Conservation (phyloP, 352 stramenopile genomes). For the Pythium apleroticum region DNA sequence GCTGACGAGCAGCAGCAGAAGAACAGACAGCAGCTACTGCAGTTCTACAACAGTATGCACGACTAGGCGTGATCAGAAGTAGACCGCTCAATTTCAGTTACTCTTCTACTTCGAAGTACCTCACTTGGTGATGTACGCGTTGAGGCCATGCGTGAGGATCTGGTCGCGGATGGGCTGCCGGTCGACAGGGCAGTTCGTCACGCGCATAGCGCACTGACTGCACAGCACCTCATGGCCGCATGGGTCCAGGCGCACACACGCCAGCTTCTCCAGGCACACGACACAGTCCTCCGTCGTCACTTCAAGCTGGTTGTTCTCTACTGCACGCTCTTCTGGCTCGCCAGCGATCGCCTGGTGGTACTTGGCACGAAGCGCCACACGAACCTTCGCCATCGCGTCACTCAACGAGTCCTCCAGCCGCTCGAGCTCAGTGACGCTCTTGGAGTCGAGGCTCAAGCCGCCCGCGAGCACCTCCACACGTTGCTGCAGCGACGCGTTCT, state of each 20-base stretch:
- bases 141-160: constrained; percentile 62
- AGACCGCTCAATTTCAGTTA: not conserved
- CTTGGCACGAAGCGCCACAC: constrained; percentile 17
- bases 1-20: constrained; percentile 65
- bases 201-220: constrained; percentile 44
- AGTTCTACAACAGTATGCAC: constrained; percentile 89
- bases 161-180: constrained; percentile 59
- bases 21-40: constrained; percentile 75
- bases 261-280: constrained; percentile 48
- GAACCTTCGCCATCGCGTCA: constrained; percentile 13
- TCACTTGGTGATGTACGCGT: constrained; percentile 31
- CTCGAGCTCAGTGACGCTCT: constrained; percentile 23
- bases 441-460: constrained; percentile 10
- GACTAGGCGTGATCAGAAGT: constrained; percentile 42
- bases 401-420: constrained; percentile 23
- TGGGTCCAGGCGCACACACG: constrained; percentile 51
- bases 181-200: constrained; percentile 61
- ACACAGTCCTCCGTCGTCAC: constrained; percentile 33
- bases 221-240: constrained; percentile 71
- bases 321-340: not conserved
- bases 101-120: too few species aligned
- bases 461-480: constrained; percentile 23
- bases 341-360: constrained; percentile 17
- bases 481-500: constrained; percentile 18
- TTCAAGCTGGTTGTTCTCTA: not conserved